Percentiles rank a stretch among this genome's conserved stretches.
phyloP scores from a whole-genome alignment of 768 basidiomycete genomes.

The Filobasidium floriforme region DNA sequence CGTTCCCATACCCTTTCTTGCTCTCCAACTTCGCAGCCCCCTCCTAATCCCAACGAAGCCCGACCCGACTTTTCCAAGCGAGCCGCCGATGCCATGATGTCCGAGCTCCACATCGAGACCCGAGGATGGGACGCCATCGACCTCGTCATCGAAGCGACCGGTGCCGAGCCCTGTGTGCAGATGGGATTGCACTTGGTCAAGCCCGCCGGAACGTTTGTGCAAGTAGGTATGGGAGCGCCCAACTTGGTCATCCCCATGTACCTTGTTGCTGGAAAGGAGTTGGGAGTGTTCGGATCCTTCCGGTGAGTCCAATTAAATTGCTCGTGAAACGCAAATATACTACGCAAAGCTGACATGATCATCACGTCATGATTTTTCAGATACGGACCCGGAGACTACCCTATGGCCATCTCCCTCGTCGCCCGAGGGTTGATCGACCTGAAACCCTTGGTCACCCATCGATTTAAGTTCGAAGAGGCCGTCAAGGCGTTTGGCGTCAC shows the following conservation, averaged over 20 bases:
- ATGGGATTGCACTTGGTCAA: conserved; percentile 70
- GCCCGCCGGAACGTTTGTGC: conserved; percentile 51
- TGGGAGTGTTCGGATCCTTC: conserved; percentile 83
- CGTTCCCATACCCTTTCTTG: neutral
- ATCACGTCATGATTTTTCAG: neutral
- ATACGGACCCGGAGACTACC: conserved; percentile 66
- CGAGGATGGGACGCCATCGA: conserved; percentile 67
- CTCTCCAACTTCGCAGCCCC: conserved; percentile 52
- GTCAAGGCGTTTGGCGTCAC: conserved; percentile 74
- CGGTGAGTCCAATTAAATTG: conserved; percentile 48
- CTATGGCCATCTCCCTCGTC: conserved; percentile 73
- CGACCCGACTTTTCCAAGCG: conserved; percentile 64
- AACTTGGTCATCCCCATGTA: conserved; percentile 68
- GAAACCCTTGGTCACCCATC: conserved; percentile 80
- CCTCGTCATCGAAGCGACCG: conserved; percentile 82
- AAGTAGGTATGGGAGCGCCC: conserved; percentile 81
- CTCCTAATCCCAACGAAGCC: conserved; percentile 56
- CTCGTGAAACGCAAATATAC: neutral
- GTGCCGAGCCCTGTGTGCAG: conserved; percentile 86
- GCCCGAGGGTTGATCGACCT: conserved; percentile 74
- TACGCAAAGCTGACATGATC: neutral
- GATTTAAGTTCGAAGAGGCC: conserved; percentile 71
- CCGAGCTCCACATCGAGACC: conserved; percentile 60
- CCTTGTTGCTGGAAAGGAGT: conserved; percentile 64
- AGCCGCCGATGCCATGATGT: conserved; percentile 61